phyloP scores from a whole-genome alignment of 495 filamentous ascomycete species.

The Penicillium ochrochloron region DNA sequence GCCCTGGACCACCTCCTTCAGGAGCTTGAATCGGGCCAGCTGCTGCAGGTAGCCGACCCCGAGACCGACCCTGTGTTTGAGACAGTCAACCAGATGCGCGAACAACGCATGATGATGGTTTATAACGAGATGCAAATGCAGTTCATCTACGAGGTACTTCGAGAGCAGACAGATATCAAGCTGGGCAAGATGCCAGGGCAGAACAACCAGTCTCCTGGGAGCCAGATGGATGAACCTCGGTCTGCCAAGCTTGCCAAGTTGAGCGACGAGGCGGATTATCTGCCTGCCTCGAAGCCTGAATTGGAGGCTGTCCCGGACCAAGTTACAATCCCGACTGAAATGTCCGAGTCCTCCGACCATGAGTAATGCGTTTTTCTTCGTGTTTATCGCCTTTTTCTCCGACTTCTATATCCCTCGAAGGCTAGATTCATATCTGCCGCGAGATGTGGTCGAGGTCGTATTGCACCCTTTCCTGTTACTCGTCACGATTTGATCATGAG shows the following conservation, averaged over 20 bases:
- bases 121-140: slow-evolving; percentile 84
- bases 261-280: slow-evolving; percentile 37
- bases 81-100: slow-evolving; percentile 78
- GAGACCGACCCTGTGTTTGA: slow-evolving; percentile 67
- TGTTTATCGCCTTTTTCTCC: slow-evolving; percentile 7
- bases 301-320: slow-evolving; percentile 39
- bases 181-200: slow-evolving; percentile 35
- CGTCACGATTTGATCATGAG: slow-evolving; percentile 26
- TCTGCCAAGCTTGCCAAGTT: slow-evolving; percentile 50
- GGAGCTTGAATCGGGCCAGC: slow-evolving; percentile 75
- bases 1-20: slow-evolving; percentile 86
- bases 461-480: slow-evolving; percentile 14
- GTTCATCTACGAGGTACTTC: slow-evolving; percentile 89
- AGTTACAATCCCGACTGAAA: slow-evolving; percentile 33
- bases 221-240: slow-evolving; percentile 34
- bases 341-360: slow-evolving; percentile 40
- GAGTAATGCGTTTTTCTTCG: slow-evolving; percentile 33
- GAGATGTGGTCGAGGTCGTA: slow-evolving; percentile 14
- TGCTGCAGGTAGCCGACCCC: slow-evolving; percentile 53
- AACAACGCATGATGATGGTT: slow-evolving; percentile 96
- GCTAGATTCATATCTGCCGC: not conserved
- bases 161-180: slow-evolving; percentile 68
- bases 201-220: slow-evolving; percentile 25
- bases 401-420: slow-evolving; percentile 4
- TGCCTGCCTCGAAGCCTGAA: slow-evolving; percentile 45